Conservation (phyloP, 345 rosid species). For the Hibiscus mutabilis region DNA sequence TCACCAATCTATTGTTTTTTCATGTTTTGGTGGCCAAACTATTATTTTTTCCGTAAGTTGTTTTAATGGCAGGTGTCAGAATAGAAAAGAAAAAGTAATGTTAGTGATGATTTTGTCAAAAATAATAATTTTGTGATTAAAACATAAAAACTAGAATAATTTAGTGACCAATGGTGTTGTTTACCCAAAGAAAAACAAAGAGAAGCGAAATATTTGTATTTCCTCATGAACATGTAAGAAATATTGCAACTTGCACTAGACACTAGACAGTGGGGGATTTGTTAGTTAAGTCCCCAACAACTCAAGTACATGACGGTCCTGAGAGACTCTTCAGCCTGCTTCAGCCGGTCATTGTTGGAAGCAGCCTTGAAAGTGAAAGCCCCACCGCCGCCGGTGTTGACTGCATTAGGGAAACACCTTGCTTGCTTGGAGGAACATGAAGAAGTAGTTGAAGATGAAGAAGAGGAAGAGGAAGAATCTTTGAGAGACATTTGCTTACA, state of each 20-base stretch:
- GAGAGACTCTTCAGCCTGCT: constrained; percentile 62
- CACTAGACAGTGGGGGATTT: not conserved
- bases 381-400: constrained; percentile 26
- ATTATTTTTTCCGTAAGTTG: too few relatives aligned
- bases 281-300: constrained; percentile 68
- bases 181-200: too few relatives aligned
- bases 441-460: constrained; percentile 17
- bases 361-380: constrained; percentile 16
- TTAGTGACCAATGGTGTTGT: too few relatives aligned
- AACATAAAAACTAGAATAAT: too few relatives aligned
- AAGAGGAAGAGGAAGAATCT: constrained; percentile 29
- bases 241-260: too few relatives aligned
- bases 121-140: too few relatives aligned
- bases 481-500: constrained; percentile 31
- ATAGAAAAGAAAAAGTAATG: too few relatives aligned
- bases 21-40: too few relatives aligned
- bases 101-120: too few relatives aligned
- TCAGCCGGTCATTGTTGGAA: constrained; percentile 35
- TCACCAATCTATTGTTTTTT: too few relatives aligned
- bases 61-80: too few relatives aligned
- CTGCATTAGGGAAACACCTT: constrained; percentile 32
- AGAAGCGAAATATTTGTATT: not conserved
- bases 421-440: constrained; percentile 31
- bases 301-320: constrained; percentile 73
- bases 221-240: not conserved